Conservation (phyloP, 202 grass and related monocot genomes). For the Hordeum pubiflorum region DNA sequence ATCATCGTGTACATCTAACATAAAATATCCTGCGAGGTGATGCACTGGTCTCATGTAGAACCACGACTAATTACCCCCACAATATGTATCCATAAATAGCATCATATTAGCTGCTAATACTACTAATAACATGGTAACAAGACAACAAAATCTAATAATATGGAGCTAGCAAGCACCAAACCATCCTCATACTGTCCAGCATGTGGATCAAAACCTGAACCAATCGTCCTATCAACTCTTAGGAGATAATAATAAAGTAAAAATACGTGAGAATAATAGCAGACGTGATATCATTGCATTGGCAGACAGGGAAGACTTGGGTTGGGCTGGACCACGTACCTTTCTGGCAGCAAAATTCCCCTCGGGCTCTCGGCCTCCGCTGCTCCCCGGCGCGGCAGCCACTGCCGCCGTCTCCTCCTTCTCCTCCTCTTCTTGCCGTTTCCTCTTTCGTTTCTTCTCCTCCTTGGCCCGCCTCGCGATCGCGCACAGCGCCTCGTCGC, state of each 20-base stretch:
- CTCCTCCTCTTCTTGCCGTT: not conserved
- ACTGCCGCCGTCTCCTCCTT: not conserved
- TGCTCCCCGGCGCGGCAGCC: not conserved
- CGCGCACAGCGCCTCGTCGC: slow-evolving; percentile 22
- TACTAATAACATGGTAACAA: not conserved
- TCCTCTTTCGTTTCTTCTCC: slow-evolving; percentile 23
- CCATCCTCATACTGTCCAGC: not conserved
- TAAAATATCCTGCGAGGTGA: slow-evolving; percentile 38
- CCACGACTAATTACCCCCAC: not conserved
- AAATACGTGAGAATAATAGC: not conserved
- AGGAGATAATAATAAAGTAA: too few relatives aligned
- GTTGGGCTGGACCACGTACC: slow-evolving; percentile 48
- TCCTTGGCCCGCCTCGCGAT: slow-evolving; percentile 19
- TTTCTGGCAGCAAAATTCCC: slow-evolving; percentile 29
- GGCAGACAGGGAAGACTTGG: not conserved
- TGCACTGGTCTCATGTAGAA: slow-evolving; percentile 17
- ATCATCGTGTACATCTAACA: not conserved
- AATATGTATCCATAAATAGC: not conserved
- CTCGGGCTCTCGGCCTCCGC: not conserved
- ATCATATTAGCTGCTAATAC: not conserved
- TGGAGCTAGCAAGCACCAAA: not conserved
- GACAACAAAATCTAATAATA: not conserved
- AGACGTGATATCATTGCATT: slow-evolving; percentile 13
- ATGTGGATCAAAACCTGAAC: not conserved
- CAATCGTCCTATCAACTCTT: too few relatives aligned